Evolutionary conservation across 148 eudicot species (phyloP).

Genomic region (Drosera capensis): DNA sequence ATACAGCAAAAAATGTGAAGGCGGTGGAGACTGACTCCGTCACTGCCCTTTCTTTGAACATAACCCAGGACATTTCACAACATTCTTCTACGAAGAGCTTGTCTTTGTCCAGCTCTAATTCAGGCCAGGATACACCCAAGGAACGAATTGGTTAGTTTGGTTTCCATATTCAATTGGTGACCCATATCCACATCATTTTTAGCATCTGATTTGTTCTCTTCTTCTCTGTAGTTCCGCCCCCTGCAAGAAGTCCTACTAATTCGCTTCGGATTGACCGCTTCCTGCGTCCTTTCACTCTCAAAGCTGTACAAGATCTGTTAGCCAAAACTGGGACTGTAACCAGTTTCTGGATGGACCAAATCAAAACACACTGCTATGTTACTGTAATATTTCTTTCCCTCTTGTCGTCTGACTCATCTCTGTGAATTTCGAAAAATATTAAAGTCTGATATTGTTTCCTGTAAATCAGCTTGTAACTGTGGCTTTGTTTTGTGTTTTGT

Average conservation of each 20-base stretch:
- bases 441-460: not conserved
- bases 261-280: constrained; percentile 80
- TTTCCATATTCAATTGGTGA: not conserved
- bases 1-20: constrained; percentile 33
- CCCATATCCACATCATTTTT: not conserved
- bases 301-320: constrained; percentile 92
- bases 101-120: constrained; percentile 34
- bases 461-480: not conserved
- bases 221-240: constrained; percentile 56
- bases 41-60: constrained; percentile 13
- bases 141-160: constrained; percentile 66
- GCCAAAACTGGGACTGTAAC: constrained; percentile 61
- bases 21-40: constrained; percentile 27
- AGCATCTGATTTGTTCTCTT: constrained; percentile 1
- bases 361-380: constrained; percentile 92
- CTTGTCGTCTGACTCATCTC: not conserved
- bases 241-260: constrained; percentile 49
- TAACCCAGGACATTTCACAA: constrained; percentile 22
- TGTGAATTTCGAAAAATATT: not conserved
- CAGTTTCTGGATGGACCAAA: constrained; percentile 96
- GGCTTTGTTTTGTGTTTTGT: constrained; percentile 1
- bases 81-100: constrained; percentile 27
- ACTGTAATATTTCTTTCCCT: constrained; percentile 29
- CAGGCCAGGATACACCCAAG: constrained; percentile 32
- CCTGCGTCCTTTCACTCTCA: constrained; percentile 86